Evolutionary conservation across 768 basidiomycete genomes (phyloP).

Genomic region (Tulasnella sp.): DNA sequence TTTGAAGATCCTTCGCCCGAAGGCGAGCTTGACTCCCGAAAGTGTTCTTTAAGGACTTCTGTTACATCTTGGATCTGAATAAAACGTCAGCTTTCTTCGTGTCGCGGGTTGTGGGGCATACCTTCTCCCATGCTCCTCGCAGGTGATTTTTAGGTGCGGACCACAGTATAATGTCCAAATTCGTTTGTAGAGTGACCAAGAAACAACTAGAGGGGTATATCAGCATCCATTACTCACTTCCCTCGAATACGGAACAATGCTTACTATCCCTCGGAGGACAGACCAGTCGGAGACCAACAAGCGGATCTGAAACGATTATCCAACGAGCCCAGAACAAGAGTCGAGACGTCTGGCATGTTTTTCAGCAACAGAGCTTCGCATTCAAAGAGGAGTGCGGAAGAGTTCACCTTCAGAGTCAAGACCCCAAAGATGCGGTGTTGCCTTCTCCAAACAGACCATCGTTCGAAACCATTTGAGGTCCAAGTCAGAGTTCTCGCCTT

Average conservation of each 20-base stretch:
- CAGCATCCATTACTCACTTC: not conserved
- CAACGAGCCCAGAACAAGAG: slow-evolving; percentile 5
- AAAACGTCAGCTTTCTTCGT: not conserved
- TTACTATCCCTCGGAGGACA: slow-evolving; percentile 3
- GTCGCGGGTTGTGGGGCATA: not conserved
- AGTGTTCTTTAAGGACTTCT: not conserved
- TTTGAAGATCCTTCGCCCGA: not conserved
- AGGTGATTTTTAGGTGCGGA: slow-evolving; percentile 11
- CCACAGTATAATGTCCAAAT: slow-evolving; percentile 16
- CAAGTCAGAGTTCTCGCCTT: not conserved
- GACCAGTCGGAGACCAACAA: slow-evolving; percentile 14
- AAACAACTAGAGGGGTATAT: not conserved
- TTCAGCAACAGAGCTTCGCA: not conserved
- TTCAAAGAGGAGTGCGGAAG: not conserved
- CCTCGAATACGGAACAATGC: not conserved
- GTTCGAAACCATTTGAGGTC: slow-evolving; percentile 15
- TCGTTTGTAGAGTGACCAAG: slow-evolving; percentile 11
- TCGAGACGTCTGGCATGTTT: not conserved
- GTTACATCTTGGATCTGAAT: slow-evolving; percentile 17
- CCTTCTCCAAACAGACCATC: slow-evolving; percentile 7
- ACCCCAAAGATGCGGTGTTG: not conserved
- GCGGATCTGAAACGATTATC: slow-evolving; percentile 8
- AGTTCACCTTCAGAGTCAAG: not conserved
- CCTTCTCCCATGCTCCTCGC: slow-evolving; percentile 17
- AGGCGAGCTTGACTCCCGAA: not conserved